Percentiles rank a stretch among this genome's conserved stretches.
Conservation (phyloP, 768 basidiomycete genomes). For the Rossbeevera mucosa region DNA sequence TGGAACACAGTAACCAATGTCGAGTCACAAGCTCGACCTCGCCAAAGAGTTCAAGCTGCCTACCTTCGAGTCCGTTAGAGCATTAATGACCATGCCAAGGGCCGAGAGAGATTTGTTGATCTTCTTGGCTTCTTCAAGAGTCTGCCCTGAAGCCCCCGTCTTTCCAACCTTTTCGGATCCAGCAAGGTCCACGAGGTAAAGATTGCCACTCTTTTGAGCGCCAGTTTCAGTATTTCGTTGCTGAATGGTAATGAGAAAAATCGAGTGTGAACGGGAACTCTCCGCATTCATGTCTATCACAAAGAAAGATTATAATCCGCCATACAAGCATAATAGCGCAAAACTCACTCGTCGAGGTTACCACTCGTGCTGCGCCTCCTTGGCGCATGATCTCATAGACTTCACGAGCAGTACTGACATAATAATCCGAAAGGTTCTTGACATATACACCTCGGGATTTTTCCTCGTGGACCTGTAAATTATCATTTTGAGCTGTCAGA, state of each 20-base stretch:
- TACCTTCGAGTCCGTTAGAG: conserved; percentile 93
- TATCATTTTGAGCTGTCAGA: conserved; percentile 85
- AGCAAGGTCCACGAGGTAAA: conserved; percentile 96
- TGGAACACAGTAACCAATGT: conserved; percentile 30
- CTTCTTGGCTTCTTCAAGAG: conserved; percentile 99
- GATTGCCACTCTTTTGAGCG: conserved; percentile 91
- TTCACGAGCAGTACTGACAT: conserved; percentile 91
- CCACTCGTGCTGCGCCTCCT: conserved; percentile 85
- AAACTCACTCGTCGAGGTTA: conserved; percentile 86
- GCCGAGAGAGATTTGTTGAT: conserved; percentile 99
- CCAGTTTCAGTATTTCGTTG: conserved; percentile 96
- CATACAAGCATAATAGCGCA: background rate
- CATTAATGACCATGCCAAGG: conserved; percentile 99
- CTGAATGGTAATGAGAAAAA: conserved; percentile 96
- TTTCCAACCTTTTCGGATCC: conserved; percentile 99
- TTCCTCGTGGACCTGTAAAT: conserved; percentile 97
- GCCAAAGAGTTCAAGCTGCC: conserved; percentile 15
- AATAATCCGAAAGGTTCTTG: conserved; percentile 95
- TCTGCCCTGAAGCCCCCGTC: conserved; percentile 98
- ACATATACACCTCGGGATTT: conserved; percentile 97
- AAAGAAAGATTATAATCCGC: conserved; percentile 1
- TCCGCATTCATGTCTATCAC: conserved; percentile 96
- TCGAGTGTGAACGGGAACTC: conserved; percentile 97
- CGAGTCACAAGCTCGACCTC: conserved; percentile 2
- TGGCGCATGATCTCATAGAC: conserved; percentile 99